phyloP scores from a whole-genome alignment of 1,284 basidiomycete genomes.

The Ceratobasidium sp. region DNA sequence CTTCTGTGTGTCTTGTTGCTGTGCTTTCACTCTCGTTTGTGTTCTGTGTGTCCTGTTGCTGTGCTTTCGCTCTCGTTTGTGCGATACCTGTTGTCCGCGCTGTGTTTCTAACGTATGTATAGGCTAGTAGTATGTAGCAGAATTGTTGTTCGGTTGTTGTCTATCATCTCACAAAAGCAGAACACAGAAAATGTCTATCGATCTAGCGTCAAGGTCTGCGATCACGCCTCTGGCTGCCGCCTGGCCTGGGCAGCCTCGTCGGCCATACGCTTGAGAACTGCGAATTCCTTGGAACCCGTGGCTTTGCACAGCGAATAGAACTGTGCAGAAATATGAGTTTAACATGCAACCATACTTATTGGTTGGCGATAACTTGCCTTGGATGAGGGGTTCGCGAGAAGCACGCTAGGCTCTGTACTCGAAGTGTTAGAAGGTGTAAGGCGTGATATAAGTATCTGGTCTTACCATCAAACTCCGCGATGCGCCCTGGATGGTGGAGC shows the following conservation, averaged over 20 bases:
- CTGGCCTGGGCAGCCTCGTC: constrained; percentile 35
- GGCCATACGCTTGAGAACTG: constrained; percentile 58
- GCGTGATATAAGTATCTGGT: background rate
- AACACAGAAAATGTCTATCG: background rate
- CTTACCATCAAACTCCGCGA: constrained; percentile 77
- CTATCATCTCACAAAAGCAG: background rate
- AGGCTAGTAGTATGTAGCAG: background rate
- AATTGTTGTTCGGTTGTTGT: background rate
- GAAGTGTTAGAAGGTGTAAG: background rate
- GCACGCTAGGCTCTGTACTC: constrained; percentile 58
- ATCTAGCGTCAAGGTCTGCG: background rate
- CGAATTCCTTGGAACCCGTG: constrained; percentile 80
- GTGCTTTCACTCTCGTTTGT: background rate
- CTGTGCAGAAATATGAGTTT: constrained; percentile 55
- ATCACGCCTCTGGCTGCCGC: background rate
- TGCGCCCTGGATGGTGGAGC: constrained; percentile 55
- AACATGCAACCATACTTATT: background rate
- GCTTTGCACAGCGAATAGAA: constrained; percentile 84
- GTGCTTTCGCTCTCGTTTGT: background rate
- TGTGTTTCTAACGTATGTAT: background rate
- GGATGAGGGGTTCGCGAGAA: constrained; percentile 65
- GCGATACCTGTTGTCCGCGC: background rate
- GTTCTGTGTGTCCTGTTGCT: background rate
- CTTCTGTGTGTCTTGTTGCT: too few relatives aligned
- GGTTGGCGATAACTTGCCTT: background rate